These are phyloP conservation scores for Alternaria sp. DNA, from an alignment of 2,329 filamentous ascomycete genomes.

Conservation along the genomic window DNA sequence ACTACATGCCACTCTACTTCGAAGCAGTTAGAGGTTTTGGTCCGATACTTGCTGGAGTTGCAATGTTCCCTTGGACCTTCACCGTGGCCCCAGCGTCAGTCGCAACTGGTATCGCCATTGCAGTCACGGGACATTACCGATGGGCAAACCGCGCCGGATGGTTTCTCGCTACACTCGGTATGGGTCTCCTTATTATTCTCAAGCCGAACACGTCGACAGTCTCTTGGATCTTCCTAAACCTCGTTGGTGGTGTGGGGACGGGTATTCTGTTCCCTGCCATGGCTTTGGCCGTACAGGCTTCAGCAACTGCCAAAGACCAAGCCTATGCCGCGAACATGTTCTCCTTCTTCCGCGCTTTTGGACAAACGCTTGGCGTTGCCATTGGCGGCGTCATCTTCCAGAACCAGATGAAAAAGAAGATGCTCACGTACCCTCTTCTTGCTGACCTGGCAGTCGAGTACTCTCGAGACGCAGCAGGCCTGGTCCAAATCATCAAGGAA, in stretches of 20 bases:
- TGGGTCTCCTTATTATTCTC: constrained; percentile 64
- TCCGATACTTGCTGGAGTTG: constrained; percentile 50
- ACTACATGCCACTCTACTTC: constrained; percentile 56
- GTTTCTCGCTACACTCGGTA: constrained; percentile 65
- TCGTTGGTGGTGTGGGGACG: constrained; percentile 67
- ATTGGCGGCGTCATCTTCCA: constrained; percentile 75
- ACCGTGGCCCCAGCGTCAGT: constrained; percentile 70
- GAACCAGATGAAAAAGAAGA: constrained; percentile 65
- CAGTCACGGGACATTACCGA: constrained; percentile 66
- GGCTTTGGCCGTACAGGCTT: constrained; percentile 69
- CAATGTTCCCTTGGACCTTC: constrained; percentile 57
- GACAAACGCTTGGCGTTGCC: constrained; percentile 71
- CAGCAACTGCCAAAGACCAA: constrained; percentile 64
- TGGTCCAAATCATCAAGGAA: constrained; percentile 66
- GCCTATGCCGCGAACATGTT: constrained; percentile 71
- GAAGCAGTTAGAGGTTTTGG: constrained; percentile 52
- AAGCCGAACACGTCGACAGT: constrained; percentile 59
- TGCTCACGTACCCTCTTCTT: constrained; percentile 59
- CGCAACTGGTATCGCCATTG: constrained; percentile 62
- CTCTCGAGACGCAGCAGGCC: constrained; percentile 65
- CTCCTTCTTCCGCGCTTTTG: constrained; percentile 71
- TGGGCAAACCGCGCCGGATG: constrained; percentile 70
- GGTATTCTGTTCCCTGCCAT: constrained; percentile 73
- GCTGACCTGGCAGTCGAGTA: constrained; percentile 59
- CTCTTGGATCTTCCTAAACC: constrained; percentile 68